These are phyloP conservation scores for Blechomonas ayalai DNA, from an alignment of 208 protist species.

Conservation along the genomic window DNA sequence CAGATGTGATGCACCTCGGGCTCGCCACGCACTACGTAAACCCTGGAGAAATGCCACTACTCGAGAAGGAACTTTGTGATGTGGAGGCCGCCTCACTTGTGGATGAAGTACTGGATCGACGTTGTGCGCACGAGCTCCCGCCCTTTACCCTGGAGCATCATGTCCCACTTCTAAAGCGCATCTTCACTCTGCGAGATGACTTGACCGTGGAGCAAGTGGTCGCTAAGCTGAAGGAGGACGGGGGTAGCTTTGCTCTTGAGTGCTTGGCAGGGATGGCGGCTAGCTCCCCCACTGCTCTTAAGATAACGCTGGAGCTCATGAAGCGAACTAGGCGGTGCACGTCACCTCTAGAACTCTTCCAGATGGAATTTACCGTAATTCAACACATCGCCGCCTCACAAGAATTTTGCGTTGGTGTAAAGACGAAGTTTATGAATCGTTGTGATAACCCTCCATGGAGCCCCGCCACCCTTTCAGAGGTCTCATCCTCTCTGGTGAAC, in stretches of 20 bases:
- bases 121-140: slow-evolving; percentile 17
- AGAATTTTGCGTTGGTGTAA: slow-evolving; percentile 42
- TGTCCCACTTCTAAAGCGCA: slow-evolving; percentile 13
- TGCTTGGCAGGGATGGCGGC: slow-evolving; percentile 21
- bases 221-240: slow-evolving; percentile 15
- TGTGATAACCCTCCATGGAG: slow-evolving; percentile 30
- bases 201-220: slow-evolving; percentile 36
- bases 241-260: slow-evolving; percentile 24
- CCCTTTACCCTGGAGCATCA: slow-evolving; percentile 37
- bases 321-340: slow-evolving; percentile 11
- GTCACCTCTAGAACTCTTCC: slow-evolving; percentile 7
- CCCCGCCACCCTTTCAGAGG: slow-evolving; percentile 19
- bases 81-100: slow-evolving; percentile 12
- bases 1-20: slow-evolving; percentile 51
- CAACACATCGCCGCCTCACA: slow-evolving; percentile 6
- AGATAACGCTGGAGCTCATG: slow-evolving; percentile 36
- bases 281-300: slow-evolving; percentile 50
- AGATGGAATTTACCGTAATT: slow-evolving; percentile 24
- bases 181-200: slow-evolving; percentile 23
- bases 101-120: slow-evolving; percentile 24
- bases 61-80: slow-evolving; percentile 22
- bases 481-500: slow-evolving; percentile 14
- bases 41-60: slow-evolving; percentile 12
- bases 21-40: slow-evolving; percentile 73
- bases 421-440: slow-evolving; percentile 34